Base-by-base conservation (phyloP, 2,329 filamentous ascomycete genomes). In the Exophiala phaeomuriformis region DNA sequence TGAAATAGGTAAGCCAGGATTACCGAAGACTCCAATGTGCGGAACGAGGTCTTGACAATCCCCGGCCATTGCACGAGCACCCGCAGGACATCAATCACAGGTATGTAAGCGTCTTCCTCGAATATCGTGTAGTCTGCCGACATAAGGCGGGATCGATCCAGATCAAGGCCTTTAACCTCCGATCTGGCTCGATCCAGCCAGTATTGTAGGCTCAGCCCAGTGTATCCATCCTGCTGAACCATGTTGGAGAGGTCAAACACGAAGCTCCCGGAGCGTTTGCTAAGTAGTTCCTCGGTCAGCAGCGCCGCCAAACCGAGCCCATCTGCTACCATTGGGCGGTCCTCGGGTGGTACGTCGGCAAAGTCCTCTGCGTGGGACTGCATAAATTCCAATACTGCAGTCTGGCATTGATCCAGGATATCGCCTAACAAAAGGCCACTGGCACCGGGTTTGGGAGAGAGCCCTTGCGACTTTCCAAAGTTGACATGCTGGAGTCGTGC, bases 321-420 rank as follows among this genome's bases (percentile, higher is more conserved):
- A 70, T 95, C 89, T 54, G 89, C 86, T 3, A 83, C 84, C 33
- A 80, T 79, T 47, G 80, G 80, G 0, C 88, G 88, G 67, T 95
- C 75, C 64, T 83, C 84, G 12, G 19, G 33, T 27, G 12, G 49
- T 28, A 95, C 83, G 69, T 94, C 88, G 48, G 80, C 73, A 70
- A 95, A 95, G 75, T 95, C 94, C 63, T 78, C 76, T 65, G 86
- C 78, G 68, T 95, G 94, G 71, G 82, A 83, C 67, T 75, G 80
- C 89, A 95, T 94, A 47, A 90, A 86, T 55, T 91, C 85, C 74
- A 94, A 88, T 88, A 95, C 94, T 69, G 88, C 85, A 46, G 91
- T 88, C 63, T 81, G 83, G 3, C 90, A 87, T 57, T 88, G 85
- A 32, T 79, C 76, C 42, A 88, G 74, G 60, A 87, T 86, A 61